Evolutionary conservation across 2,329 filamentous ascomycete species (phyloP).

Genomic region (Verticillium nonalfalfae): DNA sequence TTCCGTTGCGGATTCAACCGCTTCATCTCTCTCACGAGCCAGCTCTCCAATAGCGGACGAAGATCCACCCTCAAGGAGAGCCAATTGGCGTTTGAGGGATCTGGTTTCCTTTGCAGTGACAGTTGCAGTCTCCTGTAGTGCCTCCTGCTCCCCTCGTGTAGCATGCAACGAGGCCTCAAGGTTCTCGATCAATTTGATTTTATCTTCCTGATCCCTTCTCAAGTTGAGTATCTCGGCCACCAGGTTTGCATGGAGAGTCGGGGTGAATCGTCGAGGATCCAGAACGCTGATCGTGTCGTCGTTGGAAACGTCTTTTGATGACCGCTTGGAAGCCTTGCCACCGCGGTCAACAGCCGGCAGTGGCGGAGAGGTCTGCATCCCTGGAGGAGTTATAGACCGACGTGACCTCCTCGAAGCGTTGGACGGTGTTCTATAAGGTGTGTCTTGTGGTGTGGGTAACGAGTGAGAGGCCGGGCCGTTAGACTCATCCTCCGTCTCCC

Average conservation of each 20-base stretch:
- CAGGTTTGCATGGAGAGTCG: constrained; percentile 86
- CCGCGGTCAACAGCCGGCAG: constrained; percentile 32
- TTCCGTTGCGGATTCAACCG: constrained; percentile 66
- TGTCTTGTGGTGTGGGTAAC: constrained; percentile 65
- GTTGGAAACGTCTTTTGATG: constrained; percentile 50
- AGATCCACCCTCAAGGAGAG: constrained; percentile 81
- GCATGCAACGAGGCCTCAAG: constrained; percentile 71
- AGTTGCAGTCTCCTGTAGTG: constrained; percentile 55
- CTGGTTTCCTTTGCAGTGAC: constrained; percentile 69
- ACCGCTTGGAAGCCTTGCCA: constrained; percentile 41
- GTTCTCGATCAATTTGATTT: constrained; percentile 77
- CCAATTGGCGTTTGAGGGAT: constrained; percentile 76
- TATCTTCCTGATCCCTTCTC: constrained; percentile 84
- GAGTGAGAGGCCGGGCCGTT: constrained; percentile 48
- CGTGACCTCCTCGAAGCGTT: constrained; percentile 55
- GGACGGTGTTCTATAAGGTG: constrained; percentile 68
- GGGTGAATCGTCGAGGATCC: constrained; percentile 89
- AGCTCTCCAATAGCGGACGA: constrained; percentile 80
- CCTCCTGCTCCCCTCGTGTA: constrained; percentile 68
- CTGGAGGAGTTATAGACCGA: constrained; percentile 60
- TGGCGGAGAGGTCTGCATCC: constrained; percentile 50
- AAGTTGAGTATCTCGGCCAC: constrained; percentile 90
- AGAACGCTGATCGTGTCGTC: constrained; percentile 70
- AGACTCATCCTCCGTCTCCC: constrained; percentile 60
- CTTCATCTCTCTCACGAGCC: constrained; percentile 78